Evolutionary conservation across 2,329 filamentous ascomycete genomes (phyloP).

Genomic region (Mollisia scopiformis): DNA sequence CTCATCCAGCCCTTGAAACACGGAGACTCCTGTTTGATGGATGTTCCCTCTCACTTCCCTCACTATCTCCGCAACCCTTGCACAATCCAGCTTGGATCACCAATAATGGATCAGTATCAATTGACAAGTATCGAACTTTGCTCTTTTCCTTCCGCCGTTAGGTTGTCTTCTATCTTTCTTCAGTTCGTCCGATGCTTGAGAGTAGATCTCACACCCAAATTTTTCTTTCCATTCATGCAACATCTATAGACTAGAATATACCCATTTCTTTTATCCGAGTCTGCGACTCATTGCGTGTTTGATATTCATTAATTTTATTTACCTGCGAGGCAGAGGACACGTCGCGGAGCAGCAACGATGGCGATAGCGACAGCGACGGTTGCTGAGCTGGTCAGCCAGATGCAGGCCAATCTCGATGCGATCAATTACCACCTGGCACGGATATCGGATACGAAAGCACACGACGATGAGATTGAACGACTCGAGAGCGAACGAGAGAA

Average conservation of each 20-base stretch:
- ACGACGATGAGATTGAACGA: conserved; percentile 16
- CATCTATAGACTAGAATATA: conserved; percentile 8
- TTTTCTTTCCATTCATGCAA: neutral
- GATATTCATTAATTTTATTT: conserved; percentile 1
- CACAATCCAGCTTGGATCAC: conserved; percentile 1
- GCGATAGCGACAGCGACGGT: conserved; percentile 2
- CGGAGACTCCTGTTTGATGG: neutral
- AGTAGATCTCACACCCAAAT: neutral
- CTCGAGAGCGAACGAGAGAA: conserved; percentile 11
- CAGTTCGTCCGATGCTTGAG: conserved; percentile 3
- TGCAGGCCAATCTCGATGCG: conserved; percentile 11
- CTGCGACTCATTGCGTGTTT: conserved; percentile 2
- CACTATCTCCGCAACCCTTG: neutral
- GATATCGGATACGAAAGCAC: conserved; percentile 14
- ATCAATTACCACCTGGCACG: conserved; percentile 10
- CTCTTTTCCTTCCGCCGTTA: neutral
- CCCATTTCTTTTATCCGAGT: conserved; percentile 1
- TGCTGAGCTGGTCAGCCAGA: conserved; percentile 12
- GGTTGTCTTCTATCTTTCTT: neutral
- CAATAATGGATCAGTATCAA: neutral
- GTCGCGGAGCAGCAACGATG: neutral
- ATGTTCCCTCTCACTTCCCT: neutral
- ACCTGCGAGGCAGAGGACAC: neutral
- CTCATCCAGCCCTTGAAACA: neutral
- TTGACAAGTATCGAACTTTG: neutral